Conservation (phyloP, 2,329 filamentous ascomycete species). For the Fusarium irregulare region DNA sequence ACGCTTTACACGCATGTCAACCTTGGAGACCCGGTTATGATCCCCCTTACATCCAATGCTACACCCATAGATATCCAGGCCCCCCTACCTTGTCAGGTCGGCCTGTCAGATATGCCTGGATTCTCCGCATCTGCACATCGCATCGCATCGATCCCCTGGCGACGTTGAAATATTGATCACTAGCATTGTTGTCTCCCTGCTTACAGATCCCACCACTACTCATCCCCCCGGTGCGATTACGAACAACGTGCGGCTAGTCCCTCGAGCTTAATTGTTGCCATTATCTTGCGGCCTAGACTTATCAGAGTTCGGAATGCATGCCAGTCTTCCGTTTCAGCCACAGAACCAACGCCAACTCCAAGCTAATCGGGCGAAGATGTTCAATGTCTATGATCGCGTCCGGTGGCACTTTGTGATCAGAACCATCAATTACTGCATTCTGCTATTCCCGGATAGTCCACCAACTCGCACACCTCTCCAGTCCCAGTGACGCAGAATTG, state of each 20-base stretch:
- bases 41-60: constrained; percentile 23
- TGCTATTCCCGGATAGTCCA: constrained; percentile 20
- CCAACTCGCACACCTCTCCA: constrained; percentile 21
- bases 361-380: constrained; percentile 9
- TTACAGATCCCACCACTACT: constrained; percentile 8
- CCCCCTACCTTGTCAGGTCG: constrained; percentile 4
- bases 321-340: constrained; percentile 45
- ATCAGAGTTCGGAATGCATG: constrained; percentile 36
- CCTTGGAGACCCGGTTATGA: constrained; percentile 4
- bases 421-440: background rate
- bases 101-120: constrained; percentile 2
- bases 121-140: constrained; percentile 25
- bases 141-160: constrained; percentile 5
- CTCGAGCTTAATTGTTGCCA: background rate
- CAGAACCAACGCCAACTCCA: background rate
- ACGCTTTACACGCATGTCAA: background rate
- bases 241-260: background rate
- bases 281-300: constrained; percentile 17
- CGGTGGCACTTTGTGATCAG: background rate
- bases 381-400: constrained; percentile 11
- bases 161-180: background rate
- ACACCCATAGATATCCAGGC: background rate
- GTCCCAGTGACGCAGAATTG: constrained; percentile 32
- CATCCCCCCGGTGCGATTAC: constrained; percentile 10
- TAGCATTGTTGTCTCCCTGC: constrained; percentile 21